These are phyloP conservation scores for Sanghuangporus sanghuang DNA, from an alignment of 1,284 basidiomycete genomes.

Conservation along the genomic window DNA sequence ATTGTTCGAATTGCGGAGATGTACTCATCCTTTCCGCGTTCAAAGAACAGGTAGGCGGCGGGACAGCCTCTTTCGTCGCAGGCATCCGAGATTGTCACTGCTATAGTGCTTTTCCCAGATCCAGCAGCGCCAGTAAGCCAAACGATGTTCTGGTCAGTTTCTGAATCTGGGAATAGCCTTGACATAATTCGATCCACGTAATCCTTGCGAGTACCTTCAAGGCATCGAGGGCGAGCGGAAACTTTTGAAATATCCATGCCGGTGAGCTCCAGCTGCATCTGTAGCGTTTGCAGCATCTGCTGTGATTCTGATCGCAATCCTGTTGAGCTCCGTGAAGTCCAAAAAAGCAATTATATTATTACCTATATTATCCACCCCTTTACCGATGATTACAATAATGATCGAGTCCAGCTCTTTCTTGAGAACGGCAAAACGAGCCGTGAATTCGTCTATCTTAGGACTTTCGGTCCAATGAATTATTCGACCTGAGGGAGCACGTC, in stretches of 20 bases:
- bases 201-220: background rate
- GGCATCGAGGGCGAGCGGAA: background rate
- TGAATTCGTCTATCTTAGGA: background rate
- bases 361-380: too few species aligned
- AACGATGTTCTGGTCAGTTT: background rate
- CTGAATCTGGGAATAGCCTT: background rate
- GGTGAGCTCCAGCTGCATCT: background rate
- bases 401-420: background rate
- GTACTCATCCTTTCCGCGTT: too few species aligned
- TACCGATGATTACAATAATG: background rate
- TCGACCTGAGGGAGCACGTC: background rate
- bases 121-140: slow-evolving; percentile 2
- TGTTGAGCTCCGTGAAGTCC: too few species aligned
- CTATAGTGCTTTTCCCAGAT: background rate
- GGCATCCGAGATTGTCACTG: background rate
- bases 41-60: background rate
- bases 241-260: background rate
- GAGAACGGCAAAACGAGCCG: background rate
- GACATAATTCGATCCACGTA: background rate
- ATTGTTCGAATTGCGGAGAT: too few species aligned
- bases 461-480: background rate
- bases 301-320: too few species aligned
- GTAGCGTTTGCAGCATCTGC: background rate
- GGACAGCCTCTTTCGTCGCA: background rate
- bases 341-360: too few species aligned